Evolutionary conservation across 768 basidiomycete genomes (phyloP).

Genomic region (Amanita subjunquillea): DNA sequence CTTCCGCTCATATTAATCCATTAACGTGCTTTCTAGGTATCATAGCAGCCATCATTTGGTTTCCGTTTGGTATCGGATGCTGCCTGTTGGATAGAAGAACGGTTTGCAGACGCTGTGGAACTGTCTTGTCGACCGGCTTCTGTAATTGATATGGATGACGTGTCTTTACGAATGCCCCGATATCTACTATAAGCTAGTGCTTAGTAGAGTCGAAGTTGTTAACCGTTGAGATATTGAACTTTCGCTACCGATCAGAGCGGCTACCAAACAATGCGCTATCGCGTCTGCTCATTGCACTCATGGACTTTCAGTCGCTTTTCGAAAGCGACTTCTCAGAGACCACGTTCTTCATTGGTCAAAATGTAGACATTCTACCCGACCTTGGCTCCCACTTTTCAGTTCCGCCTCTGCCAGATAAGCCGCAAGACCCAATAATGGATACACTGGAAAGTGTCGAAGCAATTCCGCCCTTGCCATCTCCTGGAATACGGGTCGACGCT

Average conservation of each 20-base stretch:
- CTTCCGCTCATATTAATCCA: conserved; percentile 1
- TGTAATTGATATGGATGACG: conserved; percentile 18
- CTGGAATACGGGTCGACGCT: conserved; percentile 1
- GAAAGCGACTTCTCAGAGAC: neutral
- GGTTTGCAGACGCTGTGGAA: conserved; percentile 45
- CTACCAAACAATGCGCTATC: conserved; percentile 1
- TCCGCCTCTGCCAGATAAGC: conserved; percentile 56
- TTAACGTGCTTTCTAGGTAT: conserved; percentile 35
- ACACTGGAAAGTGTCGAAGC: conserved; percentile 25
- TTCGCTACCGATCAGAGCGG: too few species aligned
- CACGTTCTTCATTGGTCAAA: neutral
- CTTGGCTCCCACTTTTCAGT: conserved; percentile 45
- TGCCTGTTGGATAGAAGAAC: conserved; percentile 70
- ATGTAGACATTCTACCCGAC: conserved; percentile 21
- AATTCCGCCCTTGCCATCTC: conserved; percentile 11
- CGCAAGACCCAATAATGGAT: conserved; percentile 73
- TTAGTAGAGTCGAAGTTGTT: too few species aligned
- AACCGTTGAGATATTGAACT: too few species aligned
- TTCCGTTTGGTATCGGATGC: conserved; percentile 70
- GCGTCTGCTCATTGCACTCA: neutral
- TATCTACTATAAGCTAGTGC: too few species aligned
- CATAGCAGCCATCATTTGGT: conserved; percentile 79
- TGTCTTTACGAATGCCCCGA: neutral
- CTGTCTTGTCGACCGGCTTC: conserved; percentile 30
- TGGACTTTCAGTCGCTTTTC: conserved; percentile 3